These are phyloP conservation scores for Borovskyia barvae DNA, from an alignment of 208 protist genomes.

Conservation along the genomic window DNA sequence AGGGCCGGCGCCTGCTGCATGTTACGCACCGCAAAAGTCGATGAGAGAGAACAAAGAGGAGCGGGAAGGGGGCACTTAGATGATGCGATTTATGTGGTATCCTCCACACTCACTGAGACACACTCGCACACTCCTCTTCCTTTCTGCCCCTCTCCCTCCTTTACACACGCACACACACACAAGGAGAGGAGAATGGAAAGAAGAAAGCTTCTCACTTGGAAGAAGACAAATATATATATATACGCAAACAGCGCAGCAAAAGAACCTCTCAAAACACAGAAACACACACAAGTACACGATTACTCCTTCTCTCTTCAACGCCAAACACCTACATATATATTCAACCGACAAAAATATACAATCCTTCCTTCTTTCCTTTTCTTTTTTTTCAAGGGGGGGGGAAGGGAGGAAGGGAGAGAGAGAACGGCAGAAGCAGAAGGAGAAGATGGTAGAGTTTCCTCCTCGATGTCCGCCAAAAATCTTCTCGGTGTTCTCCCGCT, in stretches of 20 bases:
- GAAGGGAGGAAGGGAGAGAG: background rate
- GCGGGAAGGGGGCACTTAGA: background rate
- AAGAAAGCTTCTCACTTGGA: background rate
- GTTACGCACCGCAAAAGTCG: too few relatives aligned
- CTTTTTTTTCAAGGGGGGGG: background rate
- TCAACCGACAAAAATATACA: too few relatives aligned
- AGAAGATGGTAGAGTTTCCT: background rate
- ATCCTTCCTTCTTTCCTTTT: background rate
- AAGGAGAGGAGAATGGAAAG: background rate
- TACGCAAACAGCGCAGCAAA: too few relatives aligned
- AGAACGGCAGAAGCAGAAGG: background rate
- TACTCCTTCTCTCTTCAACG: too few relatives aligned
- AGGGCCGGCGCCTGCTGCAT: too few relatives aligned
- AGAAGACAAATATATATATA: background rate
- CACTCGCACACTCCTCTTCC: too few relatives aligned
- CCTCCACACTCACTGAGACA: too few relatives aligned
- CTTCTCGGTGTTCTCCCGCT: too few relatives aligned
- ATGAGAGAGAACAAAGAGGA: background rate
- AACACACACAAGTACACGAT: background rate
- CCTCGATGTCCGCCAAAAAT: too few relatives aligned
- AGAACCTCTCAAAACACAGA: conserved; percentile 3
- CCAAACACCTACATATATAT: too few relatives aligned
- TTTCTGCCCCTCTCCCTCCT: too few relatives aligned
- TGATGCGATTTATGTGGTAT: background rate
- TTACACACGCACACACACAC: conserved; percentile 13